These are phyloP conservation scores for Botrytis fragariae DNA, from an alignment of 2,329 filamentous ascomycete species.

Conservation along the genomic window DNA sequence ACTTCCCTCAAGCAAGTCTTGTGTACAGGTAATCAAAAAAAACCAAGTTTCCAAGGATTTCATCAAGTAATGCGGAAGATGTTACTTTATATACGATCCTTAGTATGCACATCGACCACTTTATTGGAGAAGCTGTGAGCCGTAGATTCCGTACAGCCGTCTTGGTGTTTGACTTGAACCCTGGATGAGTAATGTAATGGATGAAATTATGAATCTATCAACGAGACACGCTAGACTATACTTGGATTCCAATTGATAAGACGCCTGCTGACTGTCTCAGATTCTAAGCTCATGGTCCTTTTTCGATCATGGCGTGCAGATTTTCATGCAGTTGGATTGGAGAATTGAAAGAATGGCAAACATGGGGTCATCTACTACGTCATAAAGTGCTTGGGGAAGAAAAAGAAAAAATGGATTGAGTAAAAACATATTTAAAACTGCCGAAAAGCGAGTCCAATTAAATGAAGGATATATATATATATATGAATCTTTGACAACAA, in stretches of 20 bases:
- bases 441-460: not conserved
- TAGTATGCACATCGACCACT: not conserved
- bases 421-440: not conserved
- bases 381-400: not conserved
- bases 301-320: not conserved
- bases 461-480: no score
- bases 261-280: not conserved
- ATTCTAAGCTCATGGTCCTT: no score
- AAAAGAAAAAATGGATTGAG: not conserved
- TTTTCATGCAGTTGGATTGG: not conserved
- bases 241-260: not conserved
- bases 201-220: not conserved
- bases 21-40: not conserved
- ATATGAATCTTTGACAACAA: not conserved
- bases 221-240: not conserved
- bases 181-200: not conserved
- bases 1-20: not conserved
- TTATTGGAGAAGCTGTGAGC: not conserved
- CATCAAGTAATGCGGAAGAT: no score
- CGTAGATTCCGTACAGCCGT: not conserved
- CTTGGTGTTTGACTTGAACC: not conserved
- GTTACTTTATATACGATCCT: not conserved
- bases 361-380: not conserved
- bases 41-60: not conserved
- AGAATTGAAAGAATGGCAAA: not conserved